Evolutionary conservation across 352 stramenopile species (phyloP), one percentile per base, ranked within the genome.

Genomic region (Stramenopiles sp.): DNA sequence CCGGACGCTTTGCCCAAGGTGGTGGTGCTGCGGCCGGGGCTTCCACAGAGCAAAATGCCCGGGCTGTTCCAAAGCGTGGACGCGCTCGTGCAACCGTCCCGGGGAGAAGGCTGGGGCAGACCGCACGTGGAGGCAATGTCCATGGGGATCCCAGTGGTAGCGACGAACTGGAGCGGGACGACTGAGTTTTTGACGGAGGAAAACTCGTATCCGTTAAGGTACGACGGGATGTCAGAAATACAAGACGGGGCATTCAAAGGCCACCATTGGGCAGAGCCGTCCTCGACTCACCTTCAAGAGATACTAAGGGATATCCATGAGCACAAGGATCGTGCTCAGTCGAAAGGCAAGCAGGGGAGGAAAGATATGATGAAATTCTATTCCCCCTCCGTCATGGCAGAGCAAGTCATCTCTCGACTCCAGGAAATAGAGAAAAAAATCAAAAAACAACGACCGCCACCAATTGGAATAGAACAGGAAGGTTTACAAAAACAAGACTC

Each of bases 71-170:
- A 86, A 69, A 81, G 86, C 32, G 87, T 86, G 2, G 85, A 81
- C 30, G 86, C 86, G 2, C 91, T 96, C 74, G 90, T 96, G 71
- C 79, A 95, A 1, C 91, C 91, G 0, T 94, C 87, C 1, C 81
- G 89, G 68, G 91, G 91, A n/a, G 91, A 96, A 83, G 90, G 91
- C 34, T 97, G 90, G 91, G 89, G 91, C 1, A 84, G 91, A 12
- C 89, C 90, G 6, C 88, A 96, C 75, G 88, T 94, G 0, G 91
- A 97, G 75, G 90, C 90, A 2, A 96, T 97, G 91, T 82, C 87
- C 0, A 95, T 94, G 86, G 89, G 82, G 1, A 77, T 89, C 32
- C 87, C 89, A 6, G 80, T 96, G 1, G 91, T 96, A 35, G 88
- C 89, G 12, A 96, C 89, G 3, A 93, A 91, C 77, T 97, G 88